Evolutionary conservation across 1,284 basidiomycete species (phyloP).

Genomic region (Sanghuangporus weigelae): DNA sequence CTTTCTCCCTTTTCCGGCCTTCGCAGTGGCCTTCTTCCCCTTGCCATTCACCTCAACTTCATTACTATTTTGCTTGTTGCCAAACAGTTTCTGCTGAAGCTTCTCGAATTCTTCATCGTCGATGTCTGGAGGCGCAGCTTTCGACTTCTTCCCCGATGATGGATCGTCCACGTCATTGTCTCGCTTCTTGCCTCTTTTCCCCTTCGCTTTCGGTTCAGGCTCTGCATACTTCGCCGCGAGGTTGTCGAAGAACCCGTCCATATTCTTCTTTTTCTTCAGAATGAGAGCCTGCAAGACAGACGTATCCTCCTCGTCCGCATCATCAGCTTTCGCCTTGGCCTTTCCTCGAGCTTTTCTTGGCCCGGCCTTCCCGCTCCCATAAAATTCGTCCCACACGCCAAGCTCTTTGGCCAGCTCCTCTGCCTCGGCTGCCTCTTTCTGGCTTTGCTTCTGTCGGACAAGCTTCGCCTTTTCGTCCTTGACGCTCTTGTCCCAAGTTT

Average conservation of each 20-base stretch:
- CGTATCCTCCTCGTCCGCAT: constrained; percentile 40
- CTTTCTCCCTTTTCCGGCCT: constrained; percentile 28
- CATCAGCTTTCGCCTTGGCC: constrained; percentile 38
- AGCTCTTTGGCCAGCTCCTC: constrained; percentile 83
- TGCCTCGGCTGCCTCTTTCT: constrained; percentile 80
- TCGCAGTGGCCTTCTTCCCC: constrained; percentile 7
- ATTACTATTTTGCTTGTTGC: constrained; percentile 29
- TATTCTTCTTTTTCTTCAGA: constrained; percentile 67
- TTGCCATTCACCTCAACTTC: constrained; percentile 26
- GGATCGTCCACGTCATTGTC: constrained; percentile 32
- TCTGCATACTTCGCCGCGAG: constrained; percentile 81
- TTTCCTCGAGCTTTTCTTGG: constrained; percentile 57
- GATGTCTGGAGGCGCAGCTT: constrained; percentile 47
- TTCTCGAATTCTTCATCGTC: constrained; percentile 66
- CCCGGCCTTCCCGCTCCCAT: constrained; percentile 72
- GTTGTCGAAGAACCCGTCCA: constrained; percentile 68
- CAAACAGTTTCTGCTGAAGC: constrained; percentile 56
- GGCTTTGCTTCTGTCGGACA: constrained; percentile 66
- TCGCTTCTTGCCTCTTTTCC: constrained; percentile 52
- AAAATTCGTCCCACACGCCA: constrained; percentile 95
- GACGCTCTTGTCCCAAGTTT: constrained; percentile 65
- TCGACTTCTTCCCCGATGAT: constrained; percentile 46
- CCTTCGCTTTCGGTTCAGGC: constrained; percentile 33
- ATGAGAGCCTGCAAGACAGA: constrained; percentile 81
- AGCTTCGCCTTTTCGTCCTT: constrained; percentile 76